Evolutionary conservation across 305 asterid species (phyloP).

Genomic region (Solanum hybrid): DNA sequence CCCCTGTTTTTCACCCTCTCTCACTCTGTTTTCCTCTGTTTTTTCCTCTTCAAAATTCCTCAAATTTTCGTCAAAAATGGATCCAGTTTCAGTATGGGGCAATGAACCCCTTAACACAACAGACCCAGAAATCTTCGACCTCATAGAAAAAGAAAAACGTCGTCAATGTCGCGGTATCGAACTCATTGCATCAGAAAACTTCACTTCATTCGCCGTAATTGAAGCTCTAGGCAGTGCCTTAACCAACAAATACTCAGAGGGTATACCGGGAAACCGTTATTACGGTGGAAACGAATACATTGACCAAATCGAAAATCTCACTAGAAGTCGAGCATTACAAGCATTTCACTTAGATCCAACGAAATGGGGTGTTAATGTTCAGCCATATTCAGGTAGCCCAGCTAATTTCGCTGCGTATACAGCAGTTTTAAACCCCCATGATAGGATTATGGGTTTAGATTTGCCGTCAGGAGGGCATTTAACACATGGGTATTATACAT

Average conservation of each 20-base stretch:
- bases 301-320: conserved; percentile 82
- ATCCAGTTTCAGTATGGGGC: conserved; percentile 74
- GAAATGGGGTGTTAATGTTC: conserved; percentile 64
- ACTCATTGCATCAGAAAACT: conserved; percentile 90
- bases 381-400: conserved; percentile 53
- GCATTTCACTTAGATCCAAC: conserved; percentile 79
- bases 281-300: conserved; percentile 90
- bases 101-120: conserved; percentile 52
- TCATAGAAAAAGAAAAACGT: conserved; percentile 85
- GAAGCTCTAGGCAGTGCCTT: conserved; percentile 84
- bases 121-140: conserved; percentile 87
- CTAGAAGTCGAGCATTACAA: conserved; percentile 76
- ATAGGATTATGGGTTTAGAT: conserved; percentile 89
- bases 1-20: not conserved
- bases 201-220: conserved; percentile 94
- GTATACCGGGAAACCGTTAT: conserved; percentile 86
- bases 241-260: conserved; percentile 93
- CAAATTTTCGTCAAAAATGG: conserved; percentile 25
- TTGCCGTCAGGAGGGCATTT: conserved; percentile 91
- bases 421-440: conserved; percentile 87
- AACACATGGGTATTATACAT: conserved; percentile 85
- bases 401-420: conserved; percentile 95
- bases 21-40: not conserved
- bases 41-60: not conserved
- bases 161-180: conserved; percentile 93